Conservation (phyloP, 2,329 filamentous ascomycete genomes). For the Penicillium nordicum region DNA sequence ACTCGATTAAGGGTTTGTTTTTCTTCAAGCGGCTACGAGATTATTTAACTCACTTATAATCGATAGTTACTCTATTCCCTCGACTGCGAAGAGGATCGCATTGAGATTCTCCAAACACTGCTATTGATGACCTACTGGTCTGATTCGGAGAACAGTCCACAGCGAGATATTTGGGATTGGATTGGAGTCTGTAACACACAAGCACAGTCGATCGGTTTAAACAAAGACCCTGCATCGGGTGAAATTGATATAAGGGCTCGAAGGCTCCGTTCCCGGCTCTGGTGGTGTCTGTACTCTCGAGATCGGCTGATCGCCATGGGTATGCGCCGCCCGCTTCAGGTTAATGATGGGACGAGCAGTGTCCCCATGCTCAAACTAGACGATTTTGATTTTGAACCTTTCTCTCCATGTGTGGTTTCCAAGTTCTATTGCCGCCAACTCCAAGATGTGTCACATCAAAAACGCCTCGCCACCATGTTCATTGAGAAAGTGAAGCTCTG, state of each 20-base stretch:
- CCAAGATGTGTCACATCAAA: constrained; percentile 67
- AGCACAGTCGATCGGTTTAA: constrained; percentile 80
- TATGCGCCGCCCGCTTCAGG: constrained; percentile 81
- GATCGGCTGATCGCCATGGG: constrained; percentile 84
- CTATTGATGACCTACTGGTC: constrained; percentile 93
- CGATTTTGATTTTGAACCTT: constrained; percentile 71
- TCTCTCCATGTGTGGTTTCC: constrained; percentile 63
- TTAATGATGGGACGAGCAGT: constrained; percentile 86
- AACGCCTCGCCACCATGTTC: constrained; percentile 75
- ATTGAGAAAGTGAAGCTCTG: constrained; percentile 85
- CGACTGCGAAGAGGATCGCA: constrained; percentile 82
- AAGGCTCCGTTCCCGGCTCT: constrained; percentile 80
- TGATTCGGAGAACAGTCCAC: constrained; percentile 77
- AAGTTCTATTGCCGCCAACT: constrained; percentile 65
- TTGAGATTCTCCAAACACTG: constrained; percentile 77
- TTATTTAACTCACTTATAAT: constrained; percentile 9
- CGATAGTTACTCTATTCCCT: constrained; percentile 77
- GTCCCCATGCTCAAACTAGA: constrained; percentile 78
- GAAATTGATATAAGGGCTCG: constrained; percentile 65
- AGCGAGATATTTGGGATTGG: constrained; percentile 94
- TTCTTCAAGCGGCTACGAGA: neutral
- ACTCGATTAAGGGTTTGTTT: constrained; percentile 69
- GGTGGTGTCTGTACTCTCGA: constrained; percentile 93
- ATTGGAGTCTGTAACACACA: constrained; percentile 87
- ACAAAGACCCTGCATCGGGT: constrained; percentile 63